phyloP scores from a whole-genome alignment of 2,329 filamentous ascomycete genomes.

The Cadophora malorum region DNA sequence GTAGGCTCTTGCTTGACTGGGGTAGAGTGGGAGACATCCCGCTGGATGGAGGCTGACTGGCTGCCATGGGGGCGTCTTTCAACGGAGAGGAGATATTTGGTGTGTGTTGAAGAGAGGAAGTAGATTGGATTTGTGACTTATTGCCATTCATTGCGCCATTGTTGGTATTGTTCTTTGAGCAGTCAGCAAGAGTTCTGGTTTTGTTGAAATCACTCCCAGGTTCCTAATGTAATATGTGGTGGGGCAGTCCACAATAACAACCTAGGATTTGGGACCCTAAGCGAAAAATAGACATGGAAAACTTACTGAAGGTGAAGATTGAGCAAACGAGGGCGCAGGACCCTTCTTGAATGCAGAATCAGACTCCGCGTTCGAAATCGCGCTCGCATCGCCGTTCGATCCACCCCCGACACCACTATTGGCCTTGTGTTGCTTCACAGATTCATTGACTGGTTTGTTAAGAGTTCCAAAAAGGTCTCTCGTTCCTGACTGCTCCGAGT shows the following conservation, averaged over 20 bases:
- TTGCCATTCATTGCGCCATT: constrained; percentile 9
- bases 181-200: not conserved
- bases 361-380: not conserved
- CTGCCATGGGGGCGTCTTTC: constrained; percentile 31
- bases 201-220: not conserved
- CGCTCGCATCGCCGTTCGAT: not conserved
- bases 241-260: not conserved
- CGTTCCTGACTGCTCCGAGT: constrained; percentile 15
- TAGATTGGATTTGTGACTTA: not conserved
- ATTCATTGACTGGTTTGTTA: constrained; percentile 35
- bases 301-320: constrained; percentile 26
- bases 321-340: constrained; percentile 7
- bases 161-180: not conserved
- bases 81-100: constrained; percentile 28
- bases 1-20: constrained; percentile 7
- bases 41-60: constrained; percentile 30
- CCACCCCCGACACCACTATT: constrained; percentile 16
- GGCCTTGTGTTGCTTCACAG: constrained; percentile 27
- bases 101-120: not conserved
- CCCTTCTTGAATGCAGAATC: constrained; percentile 2
- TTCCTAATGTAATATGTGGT: not conserved
- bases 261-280: not conserved
- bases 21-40: constrained; percentile 32
- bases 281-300: not conserved
- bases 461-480: constrained; percentile 33